A percentile compares a stretch with the other conserved stretches of the same genome.
These are phyloP conservation scores for Diutina ranongensis DNA, from an alignment of 1,139 yeast genomes.

Conservation along the genomic window DNA sequence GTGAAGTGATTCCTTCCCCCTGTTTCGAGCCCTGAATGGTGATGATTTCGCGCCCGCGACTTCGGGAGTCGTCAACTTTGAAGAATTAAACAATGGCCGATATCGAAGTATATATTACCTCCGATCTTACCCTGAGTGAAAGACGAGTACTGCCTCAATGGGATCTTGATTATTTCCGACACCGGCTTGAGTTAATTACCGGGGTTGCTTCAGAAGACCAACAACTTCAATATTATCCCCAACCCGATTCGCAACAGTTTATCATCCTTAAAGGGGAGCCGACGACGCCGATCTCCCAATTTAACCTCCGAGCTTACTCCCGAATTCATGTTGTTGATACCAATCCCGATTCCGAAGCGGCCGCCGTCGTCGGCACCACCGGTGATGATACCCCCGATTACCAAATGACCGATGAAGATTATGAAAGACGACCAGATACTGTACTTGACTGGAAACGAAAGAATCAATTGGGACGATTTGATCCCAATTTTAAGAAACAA, in stretches of 20 bases:
- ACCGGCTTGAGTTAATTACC: constrained; percentile 57
- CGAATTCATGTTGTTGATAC: constrained; percentile 45
- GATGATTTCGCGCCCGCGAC: not conserved
- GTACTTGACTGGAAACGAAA: constrained; percentile 69
- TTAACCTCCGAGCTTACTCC: constrained; percentile 23
- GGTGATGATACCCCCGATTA: constrained; percentile 28
- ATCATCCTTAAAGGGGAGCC: constrained; percentile 11
- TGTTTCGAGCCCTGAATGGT: not conserved
- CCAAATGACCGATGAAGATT: constrained; percentile 55
- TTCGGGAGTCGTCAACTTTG: too few species aligned
- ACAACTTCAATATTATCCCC: constrained; percentile 36
- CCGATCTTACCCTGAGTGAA: constrained; percentile 60
- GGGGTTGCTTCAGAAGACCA: constrained; percentile 65
- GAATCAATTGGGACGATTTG: constrained; percentile 60
- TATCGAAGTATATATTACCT: constrained; percentile 47
- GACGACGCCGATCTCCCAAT: constrained; percentile 13
- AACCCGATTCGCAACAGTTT: constrained; percentile 27
- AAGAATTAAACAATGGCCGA: constrained; percentile 15
- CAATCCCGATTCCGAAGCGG: constrained; percentile 38
- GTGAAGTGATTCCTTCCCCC: too few species aligned
- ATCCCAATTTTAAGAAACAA: constrained; percentile 35
- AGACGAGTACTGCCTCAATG: constrained; percentile 56
- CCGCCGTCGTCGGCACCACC: constrained; percentile 21
- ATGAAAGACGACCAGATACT: constrained; percentile 46
- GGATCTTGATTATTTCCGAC: constrained; percentile 44